Conservation (phyloP, 305 asterid species). For the Rubia occidens region DNA sequence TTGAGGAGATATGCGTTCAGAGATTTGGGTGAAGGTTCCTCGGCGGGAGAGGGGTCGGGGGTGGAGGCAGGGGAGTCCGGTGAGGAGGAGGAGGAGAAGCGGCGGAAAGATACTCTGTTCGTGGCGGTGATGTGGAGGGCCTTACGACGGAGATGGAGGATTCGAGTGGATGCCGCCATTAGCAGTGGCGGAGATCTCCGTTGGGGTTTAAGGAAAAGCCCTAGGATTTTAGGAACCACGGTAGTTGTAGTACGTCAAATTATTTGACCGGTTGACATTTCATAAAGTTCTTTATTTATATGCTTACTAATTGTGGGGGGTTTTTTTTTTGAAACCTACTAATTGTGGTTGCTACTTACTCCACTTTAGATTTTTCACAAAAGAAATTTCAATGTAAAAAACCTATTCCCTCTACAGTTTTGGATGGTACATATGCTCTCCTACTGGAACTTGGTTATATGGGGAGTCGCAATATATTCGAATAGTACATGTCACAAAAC, state of each 20-base stretch:
- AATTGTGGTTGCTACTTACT: neutral
- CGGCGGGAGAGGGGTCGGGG: constrained; percentile 5
- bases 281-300: neutral
- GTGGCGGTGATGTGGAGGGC: constrained; percentile 8
- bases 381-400: no score
- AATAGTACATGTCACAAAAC: no score
- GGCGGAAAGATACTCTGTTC: constrained; percentile 15
- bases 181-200: neutral
- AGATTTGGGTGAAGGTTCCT: constrained; percentile 22
- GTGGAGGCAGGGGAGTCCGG: constrained; percentile 11
- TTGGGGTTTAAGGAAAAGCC: constrained; percentile 17
- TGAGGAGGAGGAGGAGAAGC: constrained; percentile 21
- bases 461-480: no score
- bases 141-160: constrained; percentile 20
- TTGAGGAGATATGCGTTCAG: constrained; percentile 9
- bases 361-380: no score
- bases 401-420: no score
- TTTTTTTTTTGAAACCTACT: no score
- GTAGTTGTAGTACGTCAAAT: neutral
- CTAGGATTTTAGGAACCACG: neutral
- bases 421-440: no score
- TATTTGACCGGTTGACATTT: neutral
- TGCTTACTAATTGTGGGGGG: neutral
- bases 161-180: constrained; percentile 24
- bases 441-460: no score